Percentiles rank a stretch among this genome's conserved stretches.
phyloP scores from a whole-genome alignment of 108 stramenopile species.

The Poteriospumella lacustris region DNA sequence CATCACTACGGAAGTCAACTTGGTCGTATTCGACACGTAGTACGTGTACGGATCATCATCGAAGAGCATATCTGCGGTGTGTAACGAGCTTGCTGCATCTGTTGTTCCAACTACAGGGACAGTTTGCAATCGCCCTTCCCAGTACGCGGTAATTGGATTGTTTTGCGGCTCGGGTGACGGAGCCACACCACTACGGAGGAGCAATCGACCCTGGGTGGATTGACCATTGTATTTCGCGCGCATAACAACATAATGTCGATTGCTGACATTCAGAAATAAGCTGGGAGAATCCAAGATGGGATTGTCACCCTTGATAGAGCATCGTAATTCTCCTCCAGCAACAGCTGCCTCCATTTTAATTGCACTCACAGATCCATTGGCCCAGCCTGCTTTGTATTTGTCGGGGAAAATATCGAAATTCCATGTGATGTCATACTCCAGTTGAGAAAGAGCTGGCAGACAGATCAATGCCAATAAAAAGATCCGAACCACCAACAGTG shows the following conservation, averaged over 20 bases:
- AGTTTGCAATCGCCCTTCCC: conserved; percentile 31
- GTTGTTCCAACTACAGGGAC: conserved; percentile 40
- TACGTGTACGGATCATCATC: not conserved
- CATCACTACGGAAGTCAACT: not conserved
- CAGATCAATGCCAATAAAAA: no score
- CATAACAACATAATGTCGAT: conserved; percentile 38
- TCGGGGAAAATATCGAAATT: not conserved
- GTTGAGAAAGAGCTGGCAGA: no score
- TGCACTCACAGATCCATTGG: not conserved
- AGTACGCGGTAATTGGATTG: conserved; percentile 23
- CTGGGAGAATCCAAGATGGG: conserved; percentile 39
- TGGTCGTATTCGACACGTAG: not conserved
- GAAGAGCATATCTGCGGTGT: not conserved
- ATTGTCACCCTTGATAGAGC: conserved; percentile 17
- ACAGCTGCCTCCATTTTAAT: not conserved
- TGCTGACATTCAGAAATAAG: conserved; percentile 30
- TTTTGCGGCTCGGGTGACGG: conserved; percentile 30
- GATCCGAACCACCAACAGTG: no score
- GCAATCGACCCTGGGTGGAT: conserved; percentile 5
- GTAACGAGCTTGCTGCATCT: conserved; percentile 32
- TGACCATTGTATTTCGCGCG: conserved; percentile 35
- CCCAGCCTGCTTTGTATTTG: not conserved
- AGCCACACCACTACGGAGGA: not conserved
- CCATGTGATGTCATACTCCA: conserved; percentile 7
- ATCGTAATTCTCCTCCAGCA: not conserved